Conservation (phyloP, 352 stramenopile species). For the Phytophthora constricta region DNA sequence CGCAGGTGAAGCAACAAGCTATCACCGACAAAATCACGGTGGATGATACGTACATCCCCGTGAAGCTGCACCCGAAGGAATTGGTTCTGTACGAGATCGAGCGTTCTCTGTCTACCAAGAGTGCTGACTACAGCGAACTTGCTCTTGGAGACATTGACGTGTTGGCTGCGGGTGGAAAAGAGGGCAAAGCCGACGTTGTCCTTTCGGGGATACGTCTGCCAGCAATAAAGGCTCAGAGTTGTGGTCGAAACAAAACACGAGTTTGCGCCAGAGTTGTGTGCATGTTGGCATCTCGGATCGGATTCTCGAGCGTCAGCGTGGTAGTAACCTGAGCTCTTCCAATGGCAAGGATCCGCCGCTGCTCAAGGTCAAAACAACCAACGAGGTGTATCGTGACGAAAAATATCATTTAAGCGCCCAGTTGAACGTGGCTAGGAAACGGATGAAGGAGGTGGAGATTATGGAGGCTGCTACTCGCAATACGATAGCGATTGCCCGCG, state of each 20-base stretch:
- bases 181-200: constrained; percentile 12
- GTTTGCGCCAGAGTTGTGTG: constrained; percentile 68
- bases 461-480: constrained; percentile 74
- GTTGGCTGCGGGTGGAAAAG: constrained; percentile 33
- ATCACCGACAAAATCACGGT: constrained; percentile 83
- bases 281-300: constrained; percentile 76
- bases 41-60: constrained; percentile 74
- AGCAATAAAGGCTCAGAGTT: constrained; percentile 18
- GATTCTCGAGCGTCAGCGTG: constrained; percentile 58
- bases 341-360: constrained; percentile 16
- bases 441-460: constrained; percentile 54
- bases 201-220: constrained; percentile 4
- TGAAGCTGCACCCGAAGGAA: constrained; percentile 75
- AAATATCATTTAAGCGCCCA: constrained; percentile 66
- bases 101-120: constrained; percentile 49
- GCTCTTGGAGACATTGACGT: constrained; percentile 54
- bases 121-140: constrained; percentile 45
- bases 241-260: constrained; percentile 60
- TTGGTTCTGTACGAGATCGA: constrained; percentile 79
- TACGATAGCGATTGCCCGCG: constrained; percentile 59
- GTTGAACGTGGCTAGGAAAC: constrained; percentile 48
- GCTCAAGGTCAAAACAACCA: constrained; percentile 59
- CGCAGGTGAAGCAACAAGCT: constrained; percentile 80
- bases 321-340: constrained; percentile 26
- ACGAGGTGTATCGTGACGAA: constrained; percentile 69